A percentile compares a stretch with the other conserved stretches of the same genome.
These are phyloP conservation scores for Imleria badia DNA, from an alignment of 768 basidiomycete species.

Conservation along the genomic window DNA sequence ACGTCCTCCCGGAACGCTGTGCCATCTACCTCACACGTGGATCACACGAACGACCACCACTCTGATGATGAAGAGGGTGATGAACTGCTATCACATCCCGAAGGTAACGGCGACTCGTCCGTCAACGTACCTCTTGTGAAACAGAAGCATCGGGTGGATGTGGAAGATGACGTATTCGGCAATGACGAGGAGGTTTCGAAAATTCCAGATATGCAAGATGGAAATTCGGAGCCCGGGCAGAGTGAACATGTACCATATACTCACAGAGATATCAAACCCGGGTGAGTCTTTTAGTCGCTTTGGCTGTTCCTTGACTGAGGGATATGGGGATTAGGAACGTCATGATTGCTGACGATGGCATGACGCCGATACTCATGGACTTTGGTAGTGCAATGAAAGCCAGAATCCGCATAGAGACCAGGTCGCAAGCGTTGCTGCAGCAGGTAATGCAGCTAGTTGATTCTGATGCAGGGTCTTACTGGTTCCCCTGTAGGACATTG, in stretches of 20 bases:
- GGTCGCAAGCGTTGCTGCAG: slow-evolving; percentile 85
- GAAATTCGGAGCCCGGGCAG: slow-evolving; percentile 36
- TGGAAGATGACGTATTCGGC: slow-evolving; percentile 67
- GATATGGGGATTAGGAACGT: slow-evolving; percentile 63
- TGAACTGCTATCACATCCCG: slow-evolving; percentile 71
- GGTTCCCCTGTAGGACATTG: slow-evolving; percentile 68
- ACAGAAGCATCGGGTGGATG: slow-evolving; percentile 46
- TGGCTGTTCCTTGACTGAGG: slow-evolving; percentile 3
- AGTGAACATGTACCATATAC: slow-evolving; percentile 82
- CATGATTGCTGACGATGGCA: slow-evolving; percentile 92
- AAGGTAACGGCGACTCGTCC: slow-evolving; percentile 54
- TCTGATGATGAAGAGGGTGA: slow-evolving; percentile 62
- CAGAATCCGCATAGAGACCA: slow-evolving; percentile 73
- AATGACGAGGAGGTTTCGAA: slow-evolving; percentile 63
- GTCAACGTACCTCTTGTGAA: slow-evolving; percentile 59
- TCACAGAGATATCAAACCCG: slow-evolving; percentile 95
- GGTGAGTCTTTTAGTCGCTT: slow-evolving; percentile 48
- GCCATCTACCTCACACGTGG: slow-evolving; percentile 23
- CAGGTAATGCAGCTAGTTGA: slow-evolving; percentile 54
- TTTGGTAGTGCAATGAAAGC: slow-evolving; percentile 93
- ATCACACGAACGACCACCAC: slow-evolving; percentile 28
- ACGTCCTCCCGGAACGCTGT: slow-evolving; percentile 11
- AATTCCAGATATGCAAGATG: slow-evolving; percentile 41
- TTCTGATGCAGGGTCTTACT: slow-evolving; percentile 1
- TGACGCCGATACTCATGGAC: slow-evolving; percentile 92